These are phyloP conservation scores for Brasenia schreberi DNA, from an alignment of 164 flowering plant genomes.

Conservation along the genomic window DNA sequence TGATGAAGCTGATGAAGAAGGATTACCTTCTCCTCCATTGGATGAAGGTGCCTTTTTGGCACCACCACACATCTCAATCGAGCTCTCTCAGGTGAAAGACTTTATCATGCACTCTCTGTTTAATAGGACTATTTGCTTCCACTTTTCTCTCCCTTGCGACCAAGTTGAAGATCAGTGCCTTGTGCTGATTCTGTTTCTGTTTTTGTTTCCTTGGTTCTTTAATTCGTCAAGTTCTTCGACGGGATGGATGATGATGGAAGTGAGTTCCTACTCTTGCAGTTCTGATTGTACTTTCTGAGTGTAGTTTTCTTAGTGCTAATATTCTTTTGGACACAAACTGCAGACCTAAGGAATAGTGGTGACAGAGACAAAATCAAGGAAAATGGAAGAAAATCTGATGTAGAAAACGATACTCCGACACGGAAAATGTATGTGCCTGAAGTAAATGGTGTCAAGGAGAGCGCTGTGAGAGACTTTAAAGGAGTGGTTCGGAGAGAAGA, in stretches of 20 bases:
- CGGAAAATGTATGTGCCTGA: conserved; percentile 15
- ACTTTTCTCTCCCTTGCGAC: too few species aligned
- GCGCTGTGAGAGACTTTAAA: conserved; percentile 2
- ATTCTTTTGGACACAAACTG: neutral
- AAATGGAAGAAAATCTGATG: conserved; percentile 24
- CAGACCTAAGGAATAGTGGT: conserved; percentile 59
- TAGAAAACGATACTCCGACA: conserved; percentile 16
- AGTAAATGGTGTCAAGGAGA: conserved; percentile 17
- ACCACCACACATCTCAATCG: conserved; percentile 41
- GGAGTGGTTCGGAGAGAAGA: conserved; percentile 10
- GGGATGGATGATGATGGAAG: conserved; percentile 98
- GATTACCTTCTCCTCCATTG: conserved; percentile 88
- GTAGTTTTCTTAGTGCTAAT: neutral
- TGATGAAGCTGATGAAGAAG: conserved; percentile 50
- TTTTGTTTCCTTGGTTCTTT: neutral
- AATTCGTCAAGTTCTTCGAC: conserved; percentile 60
- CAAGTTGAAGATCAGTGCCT: neutral
- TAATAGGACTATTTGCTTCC: too few species aligned
- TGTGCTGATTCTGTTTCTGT: neutral
- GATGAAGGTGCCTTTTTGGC: conserved; percentile 68
- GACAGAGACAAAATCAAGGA: conserved; percentile 36
- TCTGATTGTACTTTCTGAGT: neutral
- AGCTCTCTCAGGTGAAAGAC: conserved; percentile 50
- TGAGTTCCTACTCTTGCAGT: conserved; percentile 28
- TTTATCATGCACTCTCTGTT: too few species aligned